Base-by-base conservation (phyloP, 495 filamentous ascomycete species). In the Penicillium ochrochloron region DNA sequence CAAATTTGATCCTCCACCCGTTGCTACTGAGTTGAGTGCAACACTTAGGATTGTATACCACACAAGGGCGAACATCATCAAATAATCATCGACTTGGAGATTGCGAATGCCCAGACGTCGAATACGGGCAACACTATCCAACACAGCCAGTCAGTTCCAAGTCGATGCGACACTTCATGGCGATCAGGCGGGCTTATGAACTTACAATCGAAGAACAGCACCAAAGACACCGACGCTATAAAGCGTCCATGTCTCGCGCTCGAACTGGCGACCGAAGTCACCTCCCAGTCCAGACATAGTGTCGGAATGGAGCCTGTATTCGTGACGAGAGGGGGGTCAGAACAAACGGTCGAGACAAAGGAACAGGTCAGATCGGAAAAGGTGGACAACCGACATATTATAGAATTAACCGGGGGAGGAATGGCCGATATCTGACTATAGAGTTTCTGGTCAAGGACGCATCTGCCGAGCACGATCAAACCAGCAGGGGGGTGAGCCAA, bases 21-120 rank as follows among this genome's bases (percentile, higher is more conserved):
- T 73, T 11, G 77, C 80, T 25, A 86, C 81, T 59, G 80, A 46
- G 58, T 85, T 86, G 41, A 86, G 63, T 8, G 81, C 76, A 11
- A 85, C 80, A 59, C 80, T 78, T n/a, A 87, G 70, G 21, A 82
- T 69, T 0, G 84, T 87, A 65, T 85, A 87, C 78, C 81, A 81
- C n/a, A 84, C 23, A 17, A 77, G 67, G 0, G 74, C 73, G 54
- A 80, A 78, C 5, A 83, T 48, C 80, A 85, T 84, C n/a, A 85
- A 41, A 62, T 79, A 86, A 66, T 87, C 84, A 68, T 85, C 84
- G 8, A 67, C 33, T 58, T 82, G 80, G 39, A 86, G 78, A 58
- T 76, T 73, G 21, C 63, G 70, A 34, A 80, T 61, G 29, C 83
- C 83, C 33, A 82, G 69, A 61, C 83, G 75, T 55, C 76, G 80